These are phyloP conservation scores for Sporothrix sp. DNA, from an alignment of 2,329 filamentous ascomycete genomes.

Conservation along the genomic window DNA sequence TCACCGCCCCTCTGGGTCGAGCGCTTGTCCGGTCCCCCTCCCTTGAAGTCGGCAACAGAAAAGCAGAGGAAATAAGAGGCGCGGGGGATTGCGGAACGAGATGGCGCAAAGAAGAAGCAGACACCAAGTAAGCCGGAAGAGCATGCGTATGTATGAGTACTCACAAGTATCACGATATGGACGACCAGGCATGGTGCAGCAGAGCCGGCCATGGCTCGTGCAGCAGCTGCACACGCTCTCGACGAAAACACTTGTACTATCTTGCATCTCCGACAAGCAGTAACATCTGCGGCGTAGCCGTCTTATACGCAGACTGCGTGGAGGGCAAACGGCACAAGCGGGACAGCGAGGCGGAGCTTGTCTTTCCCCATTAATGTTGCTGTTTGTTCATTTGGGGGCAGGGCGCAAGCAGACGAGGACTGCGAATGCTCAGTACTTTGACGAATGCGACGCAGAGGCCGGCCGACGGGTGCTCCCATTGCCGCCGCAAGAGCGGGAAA, in stretches of 20 bases:
- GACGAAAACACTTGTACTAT: too few relatives aligned
- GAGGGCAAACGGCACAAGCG: not conserved
- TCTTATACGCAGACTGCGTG: not conserved
- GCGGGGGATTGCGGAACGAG: not conserved
- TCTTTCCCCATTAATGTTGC: too few relatives aligned
- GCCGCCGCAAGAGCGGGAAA: not conserved
- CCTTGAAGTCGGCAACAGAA: not conserved
- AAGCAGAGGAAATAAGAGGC: not conserved
- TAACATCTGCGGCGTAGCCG: slow-evolving; percentile 2
- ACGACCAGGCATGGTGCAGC: too few relatives aligned
- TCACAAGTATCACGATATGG: too few relatives aligned
- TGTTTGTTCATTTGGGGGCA: too few relatives aligned
- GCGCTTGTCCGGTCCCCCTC: not conserved
- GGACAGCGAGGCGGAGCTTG: not conserved
- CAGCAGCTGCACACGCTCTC: too few relatives aligned
- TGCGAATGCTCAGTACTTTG: too few relatives aligned
- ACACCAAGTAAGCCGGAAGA: too few relatives aligned
- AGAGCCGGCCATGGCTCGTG: too few relatives aligned
- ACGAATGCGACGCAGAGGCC: slow-evolving; percentile 2
- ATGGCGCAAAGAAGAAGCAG: not conserved
- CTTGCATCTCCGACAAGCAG: not conserved
- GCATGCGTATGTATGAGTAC: too few relatives aligned
- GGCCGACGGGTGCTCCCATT: slow-evolving; percentile 6
- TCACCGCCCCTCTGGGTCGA: slow-evolving; percentile 11
- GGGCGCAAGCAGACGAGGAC: too few relatives aligned